Evolutionary conservation across 768 basidiomycete species (phyloP), one percentile per base, ranked within the genome.

Genomic region (Tulasnella calospora): DNA sequence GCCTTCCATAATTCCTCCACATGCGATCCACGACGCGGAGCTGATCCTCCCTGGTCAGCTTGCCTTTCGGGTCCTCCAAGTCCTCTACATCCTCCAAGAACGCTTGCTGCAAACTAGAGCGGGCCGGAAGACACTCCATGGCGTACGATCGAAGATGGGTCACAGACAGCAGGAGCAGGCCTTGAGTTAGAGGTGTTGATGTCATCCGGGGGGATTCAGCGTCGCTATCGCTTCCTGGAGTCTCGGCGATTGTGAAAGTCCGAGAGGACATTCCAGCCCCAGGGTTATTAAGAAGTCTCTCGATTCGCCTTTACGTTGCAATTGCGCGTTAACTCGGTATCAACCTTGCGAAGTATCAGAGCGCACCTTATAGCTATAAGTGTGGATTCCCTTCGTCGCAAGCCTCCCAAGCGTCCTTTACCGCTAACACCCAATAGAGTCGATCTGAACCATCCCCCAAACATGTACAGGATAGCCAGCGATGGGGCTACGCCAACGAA

Each of bases 401-500:
- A 86, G 12, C 93, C 92, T 2, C 93, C 93, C 80, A 90, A 89
- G 70, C 84, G 86, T 7, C 88, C 87, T 55, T 84, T 83, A 12
- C 88, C 88, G 38, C 85, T 85, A 1, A 88, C 87, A 9, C 88
- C 88, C 0, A 84, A 84, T 85, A 89, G 89, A 0, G 92, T 78
- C 0, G 84, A 84, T 15, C 85, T 81, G 3, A 92, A 40, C 83
- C 88, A 90, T 12, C 89, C 89, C 21, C 88, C 87, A 2, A 88
- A 78, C 1, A 91, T 86, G 81, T 96, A 96, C 3, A 96, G 88
- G 44, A 99, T 86, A 5, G 92, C 89, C 72, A 98, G 85, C 0
- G 93, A 92, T 12, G 97, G 97, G 0, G 97, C 96, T 21, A 99
- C 92, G 80, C 96, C 96, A 79, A 98, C 95, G 82, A 98, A 98